Evolutionary conservation across 495 filamentous ascomycete species (phyloP), one percentile per base, ranked within the genome.

Genomic region (Geopyxis carbonaria): DNA sequence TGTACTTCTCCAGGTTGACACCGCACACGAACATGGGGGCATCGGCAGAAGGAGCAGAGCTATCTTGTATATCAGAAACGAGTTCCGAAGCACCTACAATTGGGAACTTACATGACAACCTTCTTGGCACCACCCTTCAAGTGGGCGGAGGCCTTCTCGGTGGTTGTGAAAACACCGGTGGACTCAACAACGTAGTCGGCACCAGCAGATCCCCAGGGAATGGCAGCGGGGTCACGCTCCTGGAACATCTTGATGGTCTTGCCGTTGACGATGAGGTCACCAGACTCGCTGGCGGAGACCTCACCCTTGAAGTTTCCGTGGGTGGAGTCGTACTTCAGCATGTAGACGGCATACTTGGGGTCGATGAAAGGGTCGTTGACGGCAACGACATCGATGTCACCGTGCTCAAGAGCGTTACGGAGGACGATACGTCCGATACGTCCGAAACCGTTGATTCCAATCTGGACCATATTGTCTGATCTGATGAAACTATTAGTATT

Each of bases 301-400:
- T 75, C 72, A 48, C 89, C 89, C 68, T 94, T 91, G 79, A 95
- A 97, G 64, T 73, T 65, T 50, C 89, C 91, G 73, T 97, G 89
- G 57, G 80, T 80, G 49, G 80, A 82, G 70, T 97, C 89, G 60
- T 95, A 97, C 70, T 89, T 87, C 66, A 97, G 74, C 91, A 97
- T 94, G 73, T 97, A 97, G 58, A 78, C 89, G 61, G 89, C 89
- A 65, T 97, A 97, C 64, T 87, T 70, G 52, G 80, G 70, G 65
- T 95, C 89, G 67, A 97, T 97, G 76, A 97, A 97, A 55, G 89
- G 89, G 60, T 97, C 89, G 70, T 97, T 97, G 69, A 93, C 81
- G 47, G 89, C 87, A 51, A 93, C 82, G 58, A 97, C 69, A 43
- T 92, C 69, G 55, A 94, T 76, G 43, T 84, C 80, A 45, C 64